Base-by-base conservation (phyloP, 2,329 filamentous ascomycete genomes). In the Xenosphaeropsis pyriputrescens region DNA sequence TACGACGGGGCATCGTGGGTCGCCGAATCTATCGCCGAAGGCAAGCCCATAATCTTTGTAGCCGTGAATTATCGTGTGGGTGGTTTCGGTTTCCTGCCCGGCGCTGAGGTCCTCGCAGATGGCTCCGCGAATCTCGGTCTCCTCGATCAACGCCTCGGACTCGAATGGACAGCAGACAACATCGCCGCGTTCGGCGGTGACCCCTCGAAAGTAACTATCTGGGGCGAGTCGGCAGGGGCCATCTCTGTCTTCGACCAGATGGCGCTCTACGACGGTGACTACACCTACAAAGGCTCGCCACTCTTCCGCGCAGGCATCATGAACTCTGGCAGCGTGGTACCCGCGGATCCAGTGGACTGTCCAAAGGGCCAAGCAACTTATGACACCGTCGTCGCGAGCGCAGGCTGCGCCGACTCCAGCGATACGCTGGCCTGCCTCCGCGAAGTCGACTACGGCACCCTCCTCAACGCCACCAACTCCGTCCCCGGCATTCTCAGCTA, bases 201-300 rank as follows among this genome's bases (percentile, higher is more conserved):
- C 52, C 77, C 81, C 0, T 62, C 65, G n/a, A 81, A 80, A 53
- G 80, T 88, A 5, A 88, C 81, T 0, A 78, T 89, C 41, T 85
- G 78, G 77, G 83, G 83, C 18, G 76, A 88, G 52, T 50, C 47
- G 5, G 77, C 79, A 0, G 78, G 79, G 1, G 62, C 74, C 12
- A 85, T 86, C 43, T 85, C 79, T 0, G 79, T 84, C 1, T 70
- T 80, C 35, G 72, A 86, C 49, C 84, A 89, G 47, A 85, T 85
- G 71, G 61, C 73, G 1, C 61, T 88, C 9, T 85, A 83, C 46
- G 70, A 74, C 26, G 83, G 84, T 6, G 64, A 89, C 54, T 72
- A 74, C 51, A 76, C 63, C 1, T 86, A 88, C 61, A 85, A 86
- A 2, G 79, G 76, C 38, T 75, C 79, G 48, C 64, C 75, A 1